phyloP scores from a whole-genome alignment of 805 yeast species.

The Yarrowia sp. region DNA sequence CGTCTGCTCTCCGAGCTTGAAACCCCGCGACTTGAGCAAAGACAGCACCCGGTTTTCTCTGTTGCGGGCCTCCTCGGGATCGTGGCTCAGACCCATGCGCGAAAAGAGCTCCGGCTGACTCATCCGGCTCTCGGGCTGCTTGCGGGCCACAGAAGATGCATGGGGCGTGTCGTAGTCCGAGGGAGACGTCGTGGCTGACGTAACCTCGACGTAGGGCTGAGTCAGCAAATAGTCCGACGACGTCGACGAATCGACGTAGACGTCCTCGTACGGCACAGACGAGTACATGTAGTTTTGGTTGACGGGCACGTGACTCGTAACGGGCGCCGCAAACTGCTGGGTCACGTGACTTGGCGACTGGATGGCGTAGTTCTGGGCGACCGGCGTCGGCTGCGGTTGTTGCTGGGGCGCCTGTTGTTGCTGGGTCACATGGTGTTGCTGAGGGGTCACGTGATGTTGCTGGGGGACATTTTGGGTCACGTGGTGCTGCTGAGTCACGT shows the following conservation, averaged over 20 bases:
- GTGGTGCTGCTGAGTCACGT: neutral
- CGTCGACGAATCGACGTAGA: neutral
- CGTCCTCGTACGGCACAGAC: slow-evolving; percentile 5
- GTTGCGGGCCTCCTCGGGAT: slow-evolving; percentile 41
- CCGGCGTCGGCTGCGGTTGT: neutral
- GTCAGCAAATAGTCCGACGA: neutral
- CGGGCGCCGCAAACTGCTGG: no score
- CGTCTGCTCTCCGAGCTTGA: slow-evolving; percentile 71
- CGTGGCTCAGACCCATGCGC: slow-evolving; percentile 41
- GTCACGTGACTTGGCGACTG: no score
- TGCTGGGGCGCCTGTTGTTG: neutral
- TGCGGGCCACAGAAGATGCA: slow-evolving; percentile 25
- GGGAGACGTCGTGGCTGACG: slow-evolving; percentile 5
- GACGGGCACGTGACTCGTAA: no score
- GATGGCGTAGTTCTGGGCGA: no score
- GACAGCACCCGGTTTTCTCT: slow-evolving; percentile 43
- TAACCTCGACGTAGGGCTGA: slow-evolving; percentile 8
- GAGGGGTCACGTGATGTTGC: neutral
- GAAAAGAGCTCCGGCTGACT: slow-evolving; percentile 41
- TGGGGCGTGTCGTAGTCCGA: slow-evolving; percentile 21
- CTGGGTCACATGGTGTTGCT: neutral
- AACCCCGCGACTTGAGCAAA: slow-evolving; percentile 52
- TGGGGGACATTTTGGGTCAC: neutral
- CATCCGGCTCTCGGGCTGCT: slow-evolving; percentile 41
- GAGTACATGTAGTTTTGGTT: slow-evolving; percentile 11